A percentile compares a stretch with the other conserved stretches of the same genome.
phyloP scores from a whole-genome alignment of 2,329 filamentous ascomycete genomes.

The Blastomyces silverae region DNA sequence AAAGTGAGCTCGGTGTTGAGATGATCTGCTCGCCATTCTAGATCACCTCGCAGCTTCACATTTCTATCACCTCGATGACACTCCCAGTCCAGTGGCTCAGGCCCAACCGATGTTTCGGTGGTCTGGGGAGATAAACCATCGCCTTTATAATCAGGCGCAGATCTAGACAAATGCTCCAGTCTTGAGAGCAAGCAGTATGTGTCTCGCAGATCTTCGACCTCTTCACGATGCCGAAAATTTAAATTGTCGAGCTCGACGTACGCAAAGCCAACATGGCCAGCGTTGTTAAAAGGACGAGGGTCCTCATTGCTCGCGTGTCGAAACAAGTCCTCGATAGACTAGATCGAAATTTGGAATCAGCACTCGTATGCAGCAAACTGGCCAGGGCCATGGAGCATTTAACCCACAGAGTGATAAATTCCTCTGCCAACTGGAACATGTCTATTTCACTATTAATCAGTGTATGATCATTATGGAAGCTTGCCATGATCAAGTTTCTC shows the following conservation, averaged over 20 bases:
- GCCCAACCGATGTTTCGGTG: background rate
- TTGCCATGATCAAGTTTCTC: background rate
- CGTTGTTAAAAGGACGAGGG: constrained; percentile 8
- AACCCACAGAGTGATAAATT: constrained; percentile 11
- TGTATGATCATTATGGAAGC: background rate
- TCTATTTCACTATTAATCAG: constrained; percentile 7
- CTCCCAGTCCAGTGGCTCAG: constrained; percentile 6
- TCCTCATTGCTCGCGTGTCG: background rate
- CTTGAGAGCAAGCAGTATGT: constrained; percentile 12
- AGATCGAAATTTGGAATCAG: constrained; percentile 1
- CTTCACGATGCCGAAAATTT: constrained; percentile 11
- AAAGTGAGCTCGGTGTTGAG: constrained; percentile 11
- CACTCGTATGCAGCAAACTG: background rate
- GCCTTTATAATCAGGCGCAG: background rate
- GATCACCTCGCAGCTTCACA: background rate
- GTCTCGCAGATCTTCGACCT: constrained; percentile 11
- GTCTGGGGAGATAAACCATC: background rate
- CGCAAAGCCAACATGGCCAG: constrained; percentile 9
- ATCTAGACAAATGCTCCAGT: constrained; percentile 5
- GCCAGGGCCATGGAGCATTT: background rate
- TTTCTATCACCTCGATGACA: constrained; percentile 12
- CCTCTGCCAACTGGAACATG: constrained; percentile 12
- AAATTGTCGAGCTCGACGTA: constrained; percentile 10
- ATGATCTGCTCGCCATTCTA: constrained; percentile 13
- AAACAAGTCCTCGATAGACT: constrained; percentile 13